Conservation (phyloP, 164 flowering plant species). For the Liquidambar formosana region DNA sequence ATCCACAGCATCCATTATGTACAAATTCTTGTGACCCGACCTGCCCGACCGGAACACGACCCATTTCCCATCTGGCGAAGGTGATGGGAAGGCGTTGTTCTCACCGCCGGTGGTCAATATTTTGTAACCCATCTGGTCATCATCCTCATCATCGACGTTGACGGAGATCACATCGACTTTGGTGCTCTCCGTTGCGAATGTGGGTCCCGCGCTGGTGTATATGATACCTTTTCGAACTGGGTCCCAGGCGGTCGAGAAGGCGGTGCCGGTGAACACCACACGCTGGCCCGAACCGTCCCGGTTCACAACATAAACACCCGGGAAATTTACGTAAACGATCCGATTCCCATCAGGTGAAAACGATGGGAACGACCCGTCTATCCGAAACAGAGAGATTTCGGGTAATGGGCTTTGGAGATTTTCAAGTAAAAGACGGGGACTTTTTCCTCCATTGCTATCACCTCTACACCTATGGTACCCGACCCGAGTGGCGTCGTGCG, state of each 20-base stretch:
- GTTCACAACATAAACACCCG: conserved; percentile 73
- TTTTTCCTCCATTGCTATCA: conserved; percentile 19
- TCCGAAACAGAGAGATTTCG: conserved; percentile 55
- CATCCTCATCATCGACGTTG: conserved; percentile 43
- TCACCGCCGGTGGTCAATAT: conserved; percentile 56
- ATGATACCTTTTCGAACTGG: conserved; percentile 64
- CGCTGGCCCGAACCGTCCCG: conserved; percentile 68
- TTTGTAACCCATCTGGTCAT: conserved; percentile 22
- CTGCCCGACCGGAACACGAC: conserved; percentile 83
- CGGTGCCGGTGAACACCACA: conserved; percentile 29
- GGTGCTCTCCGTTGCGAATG: conserved; percentile 59
- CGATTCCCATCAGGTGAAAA: conserved; percentile 78
- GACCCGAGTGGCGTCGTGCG: conserved; percentile 53
- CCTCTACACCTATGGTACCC: conserved; percentile 87
- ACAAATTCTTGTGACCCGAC: conserved; percentile 79
- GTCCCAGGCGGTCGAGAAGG: conserved; percentile 86
- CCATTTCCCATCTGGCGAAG: conserved; percentile 87
- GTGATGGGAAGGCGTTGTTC: conserved; percentile 92
- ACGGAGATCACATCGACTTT: conserved; percentile 69
- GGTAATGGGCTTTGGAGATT: conserved; percentile 45
- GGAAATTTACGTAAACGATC: conserved; percentile 61
- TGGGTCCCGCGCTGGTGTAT: conserved; percentile 73
- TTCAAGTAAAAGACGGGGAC: conserved; percentile 49
- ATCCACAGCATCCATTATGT: conserved; percentile 74
- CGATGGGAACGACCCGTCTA: conserved; percentile 85